Evolutionary conservation across 176 grass and related monocot species (phyloP), one percentile per base, ranked within the genome.

Genomic region (Calamus simplicifolius): DNA sequence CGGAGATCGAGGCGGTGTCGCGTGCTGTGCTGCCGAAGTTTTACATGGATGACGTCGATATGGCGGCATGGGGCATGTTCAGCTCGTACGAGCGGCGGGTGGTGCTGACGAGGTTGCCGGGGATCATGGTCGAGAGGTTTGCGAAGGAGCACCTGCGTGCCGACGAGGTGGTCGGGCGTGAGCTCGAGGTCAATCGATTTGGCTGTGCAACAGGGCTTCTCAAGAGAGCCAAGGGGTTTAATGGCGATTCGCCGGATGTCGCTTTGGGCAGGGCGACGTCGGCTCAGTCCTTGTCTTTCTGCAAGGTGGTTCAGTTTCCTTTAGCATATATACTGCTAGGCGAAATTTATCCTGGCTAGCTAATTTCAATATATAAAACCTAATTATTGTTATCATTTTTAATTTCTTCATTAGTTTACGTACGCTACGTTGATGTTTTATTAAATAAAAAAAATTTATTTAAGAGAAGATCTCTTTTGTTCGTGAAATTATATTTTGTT

Each of bases 21-120:
- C 84, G 93, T 6, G 84, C 87, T 16, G 93, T 98, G 69, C 84
- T 98, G 16, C 87, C 93, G 35, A 97, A 97, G 81, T 98, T 98
- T 70, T 74, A 84, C 72, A 80, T 83, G 63, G 93, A 98, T 17
- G 84, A 98, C 49, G 68, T 98, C 16, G 81, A 98, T 81, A 56
- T 71, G 14, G 76, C 73, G 1, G 73, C 93, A 0, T 98, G 84
- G 87, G 70, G 61, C 4, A 69, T 64, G 0, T 98, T 91, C 74
- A 72, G 69, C 5, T 19, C 73, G 0, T 78, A 72, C 65, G 5
- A 35, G 0, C 19, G 63, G 66, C 74, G 81, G 61, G 81, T 98
- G 30, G 81, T 98, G 3, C 79, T 78, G 8, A 81, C 93, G 10
- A 69, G 73, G 19, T 70, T 83, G 81, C 93, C 93, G 0, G 55